These are phyloP conservation scores for Salix arbutifolia DNA, from an alignment of 345 rosid species.

Conservation along the genomic window DNA sequence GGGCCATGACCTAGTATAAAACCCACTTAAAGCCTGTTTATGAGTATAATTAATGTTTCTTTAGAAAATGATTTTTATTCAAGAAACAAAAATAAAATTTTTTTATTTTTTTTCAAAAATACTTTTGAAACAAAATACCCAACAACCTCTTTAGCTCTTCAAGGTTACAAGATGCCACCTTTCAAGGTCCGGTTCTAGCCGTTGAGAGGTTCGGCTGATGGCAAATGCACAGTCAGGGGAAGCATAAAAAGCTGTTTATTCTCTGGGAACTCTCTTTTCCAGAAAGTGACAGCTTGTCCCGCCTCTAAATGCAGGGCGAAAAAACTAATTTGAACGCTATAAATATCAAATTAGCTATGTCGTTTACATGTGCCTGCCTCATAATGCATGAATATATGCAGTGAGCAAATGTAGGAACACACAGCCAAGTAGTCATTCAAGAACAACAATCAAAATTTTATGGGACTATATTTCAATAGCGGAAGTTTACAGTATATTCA, in stretches of 20 bases:
- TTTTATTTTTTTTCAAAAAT: too few relatives aligned
- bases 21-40: too few relatives aligned
- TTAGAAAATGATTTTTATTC: too few relatives aligned
- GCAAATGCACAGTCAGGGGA: neutral
- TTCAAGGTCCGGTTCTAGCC: neutral
- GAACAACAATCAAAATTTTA: neutral
- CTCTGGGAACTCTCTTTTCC: neutral
- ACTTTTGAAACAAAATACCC: too few relatives aligned
- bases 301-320: neutral
- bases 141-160: too few relatives aligned
- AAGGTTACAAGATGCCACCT: too few relatives aligned
- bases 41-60: too few relatives aligned
- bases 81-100: too few relatives aligned
- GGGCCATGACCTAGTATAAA: neutral
- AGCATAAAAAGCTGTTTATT: neutral
- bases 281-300: neutral
- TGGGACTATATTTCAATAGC: neutral
- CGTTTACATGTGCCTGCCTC: neutral
- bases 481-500: constrained; percentile 5
- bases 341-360: neutral
- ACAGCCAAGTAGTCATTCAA: neutral
- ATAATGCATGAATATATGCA: neutral
- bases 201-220: neutral
- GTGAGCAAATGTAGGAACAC: neutral
- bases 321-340: neutral